phyloP scores from a whole-genome alignment of 495 filamentous ascomycete genomes.

The Tuber borchii region DNA sequence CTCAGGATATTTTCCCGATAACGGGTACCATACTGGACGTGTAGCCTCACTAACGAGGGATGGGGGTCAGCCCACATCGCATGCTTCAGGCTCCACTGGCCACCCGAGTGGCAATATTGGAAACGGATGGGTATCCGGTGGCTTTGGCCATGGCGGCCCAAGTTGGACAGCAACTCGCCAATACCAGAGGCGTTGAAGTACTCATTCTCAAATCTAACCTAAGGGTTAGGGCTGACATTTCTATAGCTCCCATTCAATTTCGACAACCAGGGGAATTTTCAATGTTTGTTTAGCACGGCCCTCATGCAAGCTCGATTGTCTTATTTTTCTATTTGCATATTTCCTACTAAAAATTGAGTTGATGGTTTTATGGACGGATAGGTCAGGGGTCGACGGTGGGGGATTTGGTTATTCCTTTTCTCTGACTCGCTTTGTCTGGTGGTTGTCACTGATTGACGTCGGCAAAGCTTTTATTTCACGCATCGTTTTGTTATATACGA shows the following conservation, averaged over 20 bases:
- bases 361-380: not conserved
- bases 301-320: not conserved
- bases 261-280: not conserved
- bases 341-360: not conserved
- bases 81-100: not conserved
- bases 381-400: not conserved
- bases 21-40: fast-evolving
- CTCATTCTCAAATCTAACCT: not conserved
- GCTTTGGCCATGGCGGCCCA: not conserved
- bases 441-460: not conserved
- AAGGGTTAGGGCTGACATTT: not conserved
- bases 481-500: not conserved
- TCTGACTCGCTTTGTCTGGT: not conserved
- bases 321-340: not conserved
- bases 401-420: not conserved
- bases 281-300: not conserved
- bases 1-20: not conserved
- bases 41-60: not conserved
- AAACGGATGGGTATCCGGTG: not conserved
- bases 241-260: not conserved
- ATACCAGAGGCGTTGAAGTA: not conserved
- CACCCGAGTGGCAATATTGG: not conserved
- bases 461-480: not conserved
- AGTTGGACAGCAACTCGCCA: not conserved
- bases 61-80: not conserved